Evolutionary conservation across 805 yeast genomes (phyloP), one percentile per base, ranked within the genome.

Genomic region (Yarrowia bubula): DNA sequence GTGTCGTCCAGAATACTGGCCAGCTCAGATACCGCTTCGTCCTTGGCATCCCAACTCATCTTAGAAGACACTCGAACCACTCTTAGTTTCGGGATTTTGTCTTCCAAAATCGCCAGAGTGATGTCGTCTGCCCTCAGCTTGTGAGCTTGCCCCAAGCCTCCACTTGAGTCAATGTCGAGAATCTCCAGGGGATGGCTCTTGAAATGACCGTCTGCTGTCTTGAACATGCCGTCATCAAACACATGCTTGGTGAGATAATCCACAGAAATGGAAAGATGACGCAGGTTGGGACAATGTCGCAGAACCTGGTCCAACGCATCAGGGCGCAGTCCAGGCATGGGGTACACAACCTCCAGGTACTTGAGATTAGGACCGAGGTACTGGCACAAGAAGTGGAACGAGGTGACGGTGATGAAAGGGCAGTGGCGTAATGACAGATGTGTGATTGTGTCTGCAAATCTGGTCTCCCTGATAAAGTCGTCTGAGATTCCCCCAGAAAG

Each of bases 401-500:
- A 85, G 57, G 78, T 81, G 31, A 88, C 89, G 46, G 82, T 83
- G 17, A 93, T 78, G 60, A 82, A 79, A 0, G 98, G 98, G 76
- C 98, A 93, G 74, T 90, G 96, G 0, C 96, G 88, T 71, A 93
- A 81, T 69, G 90, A 92, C 57, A 93, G 76, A 18, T 84, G 83
- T 2, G 84, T 84, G 44, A 93, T 86, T 0, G 92, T 83, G 1
- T 72, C 50, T 0, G 98, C 98, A 72, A 95, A 87, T n/a, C 76
- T 73, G 1, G 95, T 85, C 37, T 82, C 82, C 46, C 81, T 77
- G 13, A 95, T 78, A 74, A 93, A 93, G 51, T 85, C 88, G 71
- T 92, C 89, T 1, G 96, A 84, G 3, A 93, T 85, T 3, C 98
- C 97, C 2, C 99, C 99, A 50, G 96, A 86, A 1, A 93, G 78